These are phyloP conservation scores for Setaria viridis DNA, from an alignment of 202 grass and related monocot species.

Conservation along the genomic window DNA sequence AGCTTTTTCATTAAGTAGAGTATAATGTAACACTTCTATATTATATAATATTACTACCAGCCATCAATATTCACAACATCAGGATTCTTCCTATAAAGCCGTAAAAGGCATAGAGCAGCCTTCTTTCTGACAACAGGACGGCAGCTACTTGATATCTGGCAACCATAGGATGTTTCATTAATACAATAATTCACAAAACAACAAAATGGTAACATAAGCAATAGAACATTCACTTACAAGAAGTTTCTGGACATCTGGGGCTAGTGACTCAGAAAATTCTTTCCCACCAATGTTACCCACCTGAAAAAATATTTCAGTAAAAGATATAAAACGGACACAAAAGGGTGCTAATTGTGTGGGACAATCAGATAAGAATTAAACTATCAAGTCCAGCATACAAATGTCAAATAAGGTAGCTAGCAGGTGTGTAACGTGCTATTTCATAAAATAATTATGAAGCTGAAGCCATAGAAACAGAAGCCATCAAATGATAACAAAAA, in stretches of 20 bases:
- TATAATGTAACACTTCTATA: constrained; percentile 31
- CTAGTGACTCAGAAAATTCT: constrained; percentile 98
- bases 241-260: constrained; percentile 97
- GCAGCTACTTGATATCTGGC: constrained; percentile 96
- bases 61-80: constrained; percentile 99
- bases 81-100: constrained; percentile 99
- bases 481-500: background rate
- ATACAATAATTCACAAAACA: constrained; percentile 27
- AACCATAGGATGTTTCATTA: constrained; percentile 37
- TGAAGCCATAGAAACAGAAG: background rate
- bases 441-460: constrained; percentile 8
- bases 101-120: constrained; percentile 92
- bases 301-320: constrained; percentile 66
- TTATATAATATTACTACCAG: constrained; percentile 67
- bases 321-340: constrained; percentile 20
- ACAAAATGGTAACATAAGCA: constrained; percentile 19
- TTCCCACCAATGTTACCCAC: constrained; percentile 99
- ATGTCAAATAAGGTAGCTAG: background rate
- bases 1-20: constrained; percentile 33
- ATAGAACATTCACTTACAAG: constrained; percentile 66
- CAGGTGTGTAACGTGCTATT: background rate
- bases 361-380: background rate
- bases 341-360: background rate
- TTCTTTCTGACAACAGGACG: constrained; percentile 99
- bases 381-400: background rate